These are phyloP conservation scores for Batrachochytrium dendrobatidis DNA, from an alignment of 371 early-diverging fungal species.

Conservation along the genomic window DNA sequence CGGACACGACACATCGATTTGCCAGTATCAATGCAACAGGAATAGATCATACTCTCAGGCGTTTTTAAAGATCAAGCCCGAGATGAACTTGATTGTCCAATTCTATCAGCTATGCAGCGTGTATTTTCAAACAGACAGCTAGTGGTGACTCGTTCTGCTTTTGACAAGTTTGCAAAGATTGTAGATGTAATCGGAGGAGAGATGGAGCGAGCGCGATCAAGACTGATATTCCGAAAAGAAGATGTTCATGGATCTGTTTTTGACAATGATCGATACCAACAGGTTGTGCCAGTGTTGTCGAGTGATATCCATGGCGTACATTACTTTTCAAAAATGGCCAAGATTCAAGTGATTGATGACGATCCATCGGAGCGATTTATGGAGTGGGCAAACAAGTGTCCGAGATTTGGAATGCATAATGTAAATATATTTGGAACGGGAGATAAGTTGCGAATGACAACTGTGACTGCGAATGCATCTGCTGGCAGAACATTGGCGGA, in stretches of 20 bases:
- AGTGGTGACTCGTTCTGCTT: constrained; percentile 42
- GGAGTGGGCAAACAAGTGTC: constrained; percentile 18
- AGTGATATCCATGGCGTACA: too few relatives aligned
- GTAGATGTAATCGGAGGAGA: constrained; percentile 45
- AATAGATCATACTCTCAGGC: constrained; percentile 29
- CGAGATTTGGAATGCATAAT: constrained; percentile 23
- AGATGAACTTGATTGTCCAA: constrained; percentile 33
- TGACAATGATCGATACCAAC: background rate
- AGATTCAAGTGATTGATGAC: constrained; percentile 37
- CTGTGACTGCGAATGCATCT: constrained; percentile 53
- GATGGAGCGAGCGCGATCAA: constrained; percentile 35
- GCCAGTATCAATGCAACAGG: too few relatives aligned
- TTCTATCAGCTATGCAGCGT: constrained; percentile 32
- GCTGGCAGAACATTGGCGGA: constrained; percentile 44
- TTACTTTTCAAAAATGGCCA: background rate
- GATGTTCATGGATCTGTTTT: background rate
- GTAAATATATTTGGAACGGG: constrained; percentile 53
- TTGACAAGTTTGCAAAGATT: constrained; percentile 39
- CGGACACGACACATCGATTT: constrained; percentile 41
- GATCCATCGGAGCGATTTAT: constrained; percentile 36
- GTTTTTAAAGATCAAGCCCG: constrained; percentile 41
- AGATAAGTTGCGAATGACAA: constrained; percentile 43
- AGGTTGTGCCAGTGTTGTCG: too few relatives aligned
- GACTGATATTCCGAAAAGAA: constrained; percentile 28
- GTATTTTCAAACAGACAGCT: constrained; percentile 33